Evolutionary conservation across 2,329 filamentous ascomycete species (phyloP).

Genomic region (Zasmidium angulare): DNA sequence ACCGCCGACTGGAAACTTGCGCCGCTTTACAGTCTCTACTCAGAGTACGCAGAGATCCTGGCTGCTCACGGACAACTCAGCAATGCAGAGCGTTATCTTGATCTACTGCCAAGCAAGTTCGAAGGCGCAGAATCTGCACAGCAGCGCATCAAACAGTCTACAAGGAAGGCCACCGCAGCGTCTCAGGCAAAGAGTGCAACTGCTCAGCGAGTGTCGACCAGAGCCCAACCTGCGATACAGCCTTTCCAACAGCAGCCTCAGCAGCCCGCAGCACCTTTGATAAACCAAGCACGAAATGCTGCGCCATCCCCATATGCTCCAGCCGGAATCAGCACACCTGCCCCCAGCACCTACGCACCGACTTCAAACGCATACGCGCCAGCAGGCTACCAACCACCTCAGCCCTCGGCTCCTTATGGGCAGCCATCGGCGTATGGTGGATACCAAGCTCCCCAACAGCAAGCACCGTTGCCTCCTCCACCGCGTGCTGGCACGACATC

Average conservation of each 20-base stretch:
- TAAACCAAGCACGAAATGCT: slow-evolving; percentile 35
- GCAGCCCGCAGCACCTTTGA: slow-evolving; percentile 42
- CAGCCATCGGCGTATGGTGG: slow-evolving; percentile 41
- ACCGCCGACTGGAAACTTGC: slow-evolving; percentile 84
- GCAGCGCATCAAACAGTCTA: slow-evolving; percentile 81
- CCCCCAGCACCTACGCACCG: slow-evolving; percentile 54
- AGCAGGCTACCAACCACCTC: slow-evolving; percentile 45
- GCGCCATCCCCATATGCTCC: slow-evolving; percentile 43
- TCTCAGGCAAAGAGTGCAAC: slow-evolving; percentile 36
- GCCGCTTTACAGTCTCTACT: slow-evolving; percentile 88
- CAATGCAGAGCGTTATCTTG: slow-evolving; percentile 86
- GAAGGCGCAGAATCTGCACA: slow-evolving; percentile 84
- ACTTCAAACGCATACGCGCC: slow-evolving; percentile 34
- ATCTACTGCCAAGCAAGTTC: slow-evolving; percentile 79
- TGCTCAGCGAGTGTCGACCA: slow-evolving; percentile 25
- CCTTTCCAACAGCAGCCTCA: slow-evolving; percentile 42
- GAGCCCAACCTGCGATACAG: slow-evolving; percentile 19
- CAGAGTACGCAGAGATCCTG: slow-evolving; percentile 93
- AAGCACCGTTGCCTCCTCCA: slow-evolving; percentile 54
- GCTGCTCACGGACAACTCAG: slow-evolving; percentile 84
- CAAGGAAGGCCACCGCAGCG: slow-evolving; percentile 49
- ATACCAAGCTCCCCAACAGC: slow-evolving; percentile 46
- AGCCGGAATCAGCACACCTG: slow-evolving; percentile 43
- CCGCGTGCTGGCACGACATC: slow-evolving; percentile 69
- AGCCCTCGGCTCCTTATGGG: slow-evolving; percentile 38